These are phyloP conservation scores for Termitomyces bulborhizus DNA, from an alignment of 768 basidiomycete species.

Conservation along the genomic window DNA sequence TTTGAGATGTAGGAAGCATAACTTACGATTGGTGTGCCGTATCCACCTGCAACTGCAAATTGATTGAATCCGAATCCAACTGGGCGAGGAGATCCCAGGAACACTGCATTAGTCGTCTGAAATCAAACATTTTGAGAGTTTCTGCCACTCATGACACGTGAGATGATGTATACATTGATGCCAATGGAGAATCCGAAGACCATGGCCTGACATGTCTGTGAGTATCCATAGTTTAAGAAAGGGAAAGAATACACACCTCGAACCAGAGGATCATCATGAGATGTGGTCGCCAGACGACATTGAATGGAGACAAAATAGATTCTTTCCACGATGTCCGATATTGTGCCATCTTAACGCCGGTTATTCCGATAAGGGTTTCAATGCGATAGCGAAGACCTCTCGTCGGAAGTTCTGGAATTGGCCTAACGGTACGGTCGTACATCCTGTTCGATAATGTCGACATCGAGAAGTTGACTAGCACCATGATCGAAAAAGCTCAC, in stretches of 20 bases:
- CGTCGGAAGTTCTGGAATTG: conserved; percentile 31
- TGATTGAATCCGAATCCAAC: conserved; percentile 30
- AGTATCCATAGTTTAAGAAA: background rate
- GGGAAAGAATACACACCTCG: conserved; percentile 22
- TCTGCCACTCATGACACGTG: background rate
- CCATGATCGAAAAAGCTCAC: conserved; percentile 23
- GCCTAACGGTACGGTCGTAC: conserved; percentile 44
- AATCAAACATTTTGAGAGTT: conserved; percentile 16
- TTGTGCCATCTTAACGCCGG: conserved; percentile 43
- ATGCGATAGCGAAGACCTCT: conserved; percentile 38
- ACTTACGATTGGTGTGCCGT: conserved; percentile 32
- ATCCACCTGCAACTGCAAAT: conserved; percentile 32
- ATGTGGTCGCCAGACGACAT: conserved; percentile 45
- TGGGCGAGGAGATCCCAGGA: conserved; percentile 20
- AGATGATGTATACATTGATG: conserved; percentile 26
- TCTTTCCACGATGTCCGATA: conserved; percentile 31
- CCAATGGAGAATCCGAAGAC: conserved; percentile 28
- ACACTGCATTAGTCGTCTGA: conserved; percentile 27
- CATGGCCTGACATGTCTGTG: conserved; percentile 11
- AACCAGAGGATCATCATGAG: conserved; percentile 32
- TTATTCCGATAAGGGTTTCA: conserved; percentile 47
- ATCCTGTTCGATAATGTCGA: conserved; percentile 21
- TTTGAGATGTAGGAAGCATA: background rate
- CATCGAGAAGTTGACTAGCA: background rate
- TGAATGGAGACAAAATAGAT: conserved; percentile 26